A percentile compares a stretch with the other conserved stretches of the same genome.
These are phyloP conservation scores for Erodium chrysanthum DNA, from an alignment of 441 rosid species.

Conservation along the genomic window DNA sequence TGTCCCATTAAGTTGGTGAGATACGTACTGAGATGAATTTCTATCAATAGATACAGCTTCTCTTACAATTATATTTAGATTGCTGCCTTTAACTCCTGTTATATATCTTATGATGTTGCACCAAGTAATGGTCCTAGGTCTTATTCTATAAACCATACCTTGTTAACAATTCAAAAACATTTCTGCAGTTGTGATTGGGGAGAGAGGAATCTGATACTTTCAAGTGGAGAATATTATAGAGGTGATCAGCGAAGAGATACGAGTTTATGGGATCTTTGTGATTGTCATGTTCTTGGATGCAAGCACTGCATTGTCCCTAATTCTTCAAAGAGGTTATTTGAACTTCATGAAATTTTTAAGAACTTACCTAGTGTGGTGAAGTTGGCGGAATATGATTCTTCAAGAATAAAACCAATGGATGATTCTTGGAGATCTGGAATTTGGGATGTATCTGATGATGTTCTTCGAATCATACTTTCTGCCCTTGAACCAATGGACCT, in stretches of 20 bases:
- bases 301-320: constrained; percentile 35
- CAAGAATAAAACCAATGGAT: constrained; percentile 38
- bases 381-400: constrained; percentile 27
- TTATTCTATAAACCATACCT: neutral
- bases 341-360: constrained; percentile 70
- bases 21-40: neutral
- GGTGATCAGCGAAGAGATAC: constrained; percentile 23
- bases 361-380: constrained; percentile 47
- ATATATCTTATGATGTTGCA: neutral
- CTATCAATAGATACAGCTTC: neutral
- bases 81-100: neutral
- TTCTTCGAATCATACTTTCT: constrained; percentile 41
- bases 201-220: constrained; percentile 45
- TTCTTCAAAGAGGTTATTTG: constrained; percentile 47
- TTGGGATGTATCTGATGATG: constrained; percentile 64
- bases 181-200: constrained; percentile 83
- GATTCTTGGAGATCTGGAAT: constrained; percentile 39
- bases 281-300: constrained; percentile 79
- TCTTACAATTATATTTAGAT: neutral
- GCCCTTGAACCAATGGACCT: constrained; percentile 53
- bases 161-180: constrained; percentile 13
- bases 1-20: neutral
- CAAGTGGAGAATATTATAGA: constrained; percentile 27
- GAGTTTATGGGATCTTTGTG: constrained; percentile 50
- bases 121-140: neutral